Evolutionary conservation across 2,329 filamentous ascomycete genomes (phyloP), one percentile per base, ranked within the genome.

Genomic region (Verticillium tricorpus): DNA sequence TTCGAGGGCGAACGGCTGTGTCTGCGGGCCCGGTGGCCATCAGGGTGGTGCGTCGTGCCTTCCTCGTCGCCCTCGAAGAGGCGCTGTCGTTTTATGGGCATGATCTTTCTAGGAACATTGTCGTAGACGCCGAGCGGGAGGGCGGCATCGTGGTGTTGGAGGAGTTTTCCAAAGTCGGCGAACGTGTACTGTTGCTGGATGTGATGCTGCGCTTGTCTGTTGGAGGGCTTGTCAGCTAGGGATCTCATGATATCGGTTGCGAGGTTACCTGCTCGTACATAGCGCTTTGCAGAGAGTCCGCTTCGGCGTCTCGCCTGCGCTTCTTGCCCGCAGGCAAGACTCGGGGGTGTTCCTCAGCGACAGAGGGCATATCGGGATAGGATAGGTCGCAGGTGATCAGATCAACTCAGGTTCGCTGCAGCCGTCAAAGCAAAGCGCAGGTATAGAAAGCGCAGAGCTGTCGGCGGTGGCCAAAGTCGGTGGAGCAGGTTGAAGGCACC

Each of bases 301-400:
- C 54, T 39, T 66, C 64, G 61, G 62, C 62, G 32, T 66, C 64
- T 60, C 63, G 63, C 60, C 64, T 66, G 32, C 64, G 63, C 57
- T 66, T 66, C 34, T 58, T 63, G 28, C 59, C 63, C 9, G 61
- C 59, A 45, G 58, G 39, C 57, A 60, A 59, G 50, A 59, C 59
- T 54, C 64, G 61, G 15, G 61, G 64, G 40, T 66, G 63, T 50
- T 64, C 63, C 57, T 65, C 63, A 54, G 64, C 63, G 39, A 66
- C 58, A 19, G 63, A 66, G 28, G 64, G 63, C 64, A 66, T 66
- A 9, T 22, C 25, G 19, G 6, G 56, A 32, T 11, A 58, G 34
- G 25, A 25, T n/a, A 4, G 19, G 15, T n/a, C 19, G n/a, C 11
- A 19, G 45, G n/a, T 50, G 45, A 5, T 50, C 19, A 25, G 39